A percentile compares a stretch with the other conserved stretches of the same genome.
These are phyloP conservation scores for Paraphoma chrysanthemicola DNA, from an alignment of 2,329 filamentous ascomycete species.

Conservation along the genomic window DNA sequence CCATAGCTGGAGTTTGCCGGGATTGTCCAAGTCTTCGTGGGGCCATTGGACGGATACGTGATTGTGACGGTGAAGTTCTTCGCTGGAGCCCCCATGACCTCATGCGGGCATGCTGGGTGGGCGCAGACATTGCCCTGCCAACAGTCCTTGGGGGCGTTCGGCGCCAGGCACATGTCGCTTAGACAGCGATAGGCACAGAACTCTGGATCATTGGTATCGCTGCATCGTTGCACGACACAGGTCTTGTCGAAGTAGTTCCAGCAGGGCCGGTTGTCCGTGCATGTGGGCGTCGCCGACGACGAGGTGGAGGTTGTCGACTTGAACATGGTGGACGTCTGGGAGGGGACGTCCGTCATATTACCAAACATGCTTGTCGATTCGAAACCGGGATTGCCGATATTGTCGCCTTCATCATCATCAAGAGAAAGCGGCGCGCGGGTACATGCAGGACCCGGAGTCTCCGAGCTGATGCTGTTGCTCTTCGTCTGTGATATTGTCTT, in stretches of 20 bases:
- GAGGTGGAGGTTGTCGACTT: not conserved
- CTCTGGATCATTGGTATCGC: not conserved
- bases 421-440: slow-evolving; percentile 29
- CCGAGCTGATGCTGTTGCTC: slow-evolving; percentile 9
- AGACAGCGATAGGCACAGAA: not conserved
- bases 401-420: slow-evolving; percentile 39
- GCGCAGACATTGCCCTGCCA: not conserved
- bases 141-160: not conserved
- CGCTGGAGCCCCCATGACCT: not conserved
- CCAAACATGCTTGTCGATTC: slow-evolving; percentile 1
- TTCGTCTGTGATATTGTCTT: slow-evolving; percentile 18
- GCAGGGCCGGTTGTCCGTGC: not conserved
- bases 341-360: not conserved
- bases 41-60: not conserved
- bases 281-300: not conserved
- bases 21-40: not conserved
- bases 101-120: not conserved
- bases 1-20: not conserved
- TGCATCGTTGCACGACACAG: not conserved
- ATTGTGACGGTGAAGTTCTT: not conserved
- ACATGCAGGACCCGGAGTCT: slow-evolving; percentile 21
- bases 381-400: slow-evolving; percentile 9
- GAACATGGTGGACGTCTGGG: not conserved
- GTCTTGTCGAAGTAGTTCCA: not conserved
- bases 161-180: not conserved